Base-by-base conservation (phyloP, 2,329 filamentous ascomycete species). In the Curvularia spicifera region DNA sequence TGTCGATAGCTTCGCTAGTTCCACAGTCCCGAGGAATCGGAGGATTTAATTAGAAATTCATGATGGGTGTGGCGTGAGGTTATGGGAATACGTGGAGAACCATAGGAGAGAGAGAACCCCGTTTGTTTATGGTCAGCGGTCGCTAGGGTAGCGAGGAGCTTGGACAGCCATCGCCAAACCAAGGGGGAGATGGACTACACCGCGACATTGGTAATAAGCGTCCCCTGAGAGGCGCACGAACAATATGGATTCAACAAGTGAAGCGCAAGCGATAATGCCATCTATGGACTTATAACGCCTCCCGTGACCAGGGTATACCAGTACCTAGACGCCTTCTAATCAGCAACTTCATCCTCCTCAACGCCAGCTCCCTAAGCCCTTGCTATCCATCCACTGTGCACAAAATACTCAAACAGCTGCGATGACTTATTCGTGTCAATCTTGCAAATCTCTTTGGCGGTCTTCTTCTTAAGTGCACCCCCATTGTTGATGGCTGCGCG, bases 331-430 rank as follows among this genome's bases (percentile, higher is more conserved):
- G 53, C 59, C 61, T 46, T 45, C 22, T 12, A 37, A 45, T 35
- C 22, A 33, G 42, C 42, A 20, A 31, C 22, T 45, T 18, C 8
- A 31, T 33, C 44, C 44, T 31, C 44, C 18, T 33, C 44, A 20
- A 20, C 40, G 12, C 20, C 40, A 43, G 24, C 44, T 31, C 44
- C 7, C 44, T 33, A 96, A 26, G 89, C 90, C 81, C 96, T 95
- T 31, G 88, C 90, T 60, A 98, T 89, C 93, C 94, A 98, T 2
- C 94, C 95, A 55, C 88, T 89, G 73, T 93, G 91, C 62, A 96
- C 91, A 80, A 97, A 93, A 75, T 97, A 98, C 76, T 98, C 95
- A 78, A 94, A 97, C 57, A 98, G 87, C 65, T 91, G 85, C 18
- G 90, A 89, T 0, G 91, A 89, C 76, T 97, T 98, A 63, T 90